Base-by-base conservation (phyloP, 2,329 filamentous ascomycete species). In the Diaporthe australafricana region DNA sequence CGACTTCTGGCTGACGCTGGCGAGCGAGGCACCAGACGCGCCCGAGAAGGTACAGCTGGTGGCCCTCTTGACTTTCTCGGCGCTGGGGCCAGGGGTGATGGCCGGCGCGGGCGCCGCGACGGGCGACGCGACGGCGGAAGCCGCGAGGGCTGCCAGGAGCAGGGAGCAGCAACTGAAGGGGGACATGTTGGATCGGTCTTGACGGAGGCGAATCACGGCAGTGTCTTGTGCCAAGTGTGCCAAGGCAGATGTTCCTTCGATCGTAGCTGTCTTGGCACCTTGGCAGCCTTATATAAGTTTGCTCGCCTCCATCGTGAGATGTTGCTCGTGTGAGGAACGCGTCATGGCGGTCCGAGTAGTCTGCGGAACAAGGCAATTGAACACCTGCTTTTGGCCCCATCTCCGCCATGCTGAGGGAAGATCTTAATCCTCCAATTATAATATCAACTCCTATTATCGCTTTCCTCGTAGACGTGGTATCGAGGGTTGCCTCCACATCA, bases 1-100 rank as follows among this genome's bases (percentile, higher is more conserved):
- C 27, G 83, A 83, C 79, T 88, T 87, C 47, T 71, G 48, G 76
- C 83, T 82, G 72, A 83, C 82, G 73, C 81, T 85, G 53, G 86
- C 87, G 5, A 82, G 76, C 16, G 71, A 68, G 22, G 62, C 62
- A 11, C 71, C 71, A 5, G 83, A 82, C 62, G 86, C 85, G 65
- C 84, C 83, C 30, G 84, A 87, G 77, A 91, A 89, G 16, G 87
- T 90, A 80, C 89, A 91, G 74, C 74, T 71, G 14, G 73, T 77
- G 22, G 72, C 73, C 27, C 68, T 72, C 27, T 66, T 62, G 57
- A 67, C 25, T 40, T 57, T 45, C 1, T 38, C 35, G 22, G 71
- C 32, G 30, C 52, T 55, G 17, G 69, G 71, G n/a, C 50, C 56
- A 32, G 71, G 69, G 32, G 68, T 72, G 62, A 66, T 56, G 52